Conservation (phyloP, 805 yeast species). For the Wickerhamiella dianesei region DNA sequence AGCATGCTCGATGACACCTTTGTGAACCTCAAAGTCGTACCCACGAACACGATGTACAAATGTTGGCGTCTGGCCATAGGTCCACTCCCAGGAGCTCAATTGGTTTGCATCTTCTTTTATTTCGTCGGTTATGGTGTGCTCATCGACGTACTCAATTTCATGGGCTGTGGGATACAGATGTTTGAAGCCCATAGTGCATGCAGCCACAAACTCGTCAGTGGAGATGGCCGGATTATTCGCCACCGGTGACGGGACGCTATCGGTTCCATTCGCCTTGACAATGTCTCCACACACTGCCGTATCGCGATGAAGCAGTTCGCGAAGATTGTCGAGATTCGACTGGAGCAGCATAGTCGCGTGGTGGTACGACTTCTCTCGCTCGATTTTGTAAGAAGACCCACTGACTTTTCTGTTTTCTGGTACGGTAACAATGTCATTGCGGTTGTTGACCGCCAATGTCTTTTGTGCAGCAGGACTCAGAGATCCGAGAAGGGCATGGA, state of each 20-base stretch:
- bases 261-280: conserved; percentile 42
- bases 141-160: conserved; percentile 5
- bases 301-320: conserved; percentile 41
- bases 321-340: conserved; percentile 47
- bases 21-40: conserved; percentile 34
- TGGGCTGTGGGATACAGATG: conserved; percentile 20
- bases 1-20: conserved; percentile 27
- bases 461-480: conserved; percentile 21
- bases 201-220: conserved; percentile 33
- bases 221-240: conserved; percentile 40
- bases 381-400: conserved; percentile 85
- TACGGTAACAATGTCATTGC: conserved; percentile 66
- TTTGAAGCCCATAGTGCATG: conserved; percentile 32
- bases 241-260: conserved; percentile 72
- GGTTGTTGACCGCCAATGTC: conserved; percentile 40
- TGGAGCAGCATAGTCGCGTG: conserved; percentile 89
- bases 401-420: conserved; percentile 44
- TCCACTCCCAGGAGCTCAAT: conserved; percentile 58
- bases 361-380: conserved; percentile 72
- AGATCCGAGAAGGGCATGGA: conserved; percentile 32
- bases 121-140: conserved; percentile 19
- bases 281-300: conserved; percentile 25
- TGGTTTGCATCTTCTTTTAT: conserved; percentile 24
- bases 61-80: conserved; percentile 59
- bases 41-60: conserved; percentile 41